Evolutionary conservation across 202 grass and related monocot genomes (phyloP), one percentile per base, ranked within the genome.

Genomic region (Hordeum pubiflorum): DNA sequence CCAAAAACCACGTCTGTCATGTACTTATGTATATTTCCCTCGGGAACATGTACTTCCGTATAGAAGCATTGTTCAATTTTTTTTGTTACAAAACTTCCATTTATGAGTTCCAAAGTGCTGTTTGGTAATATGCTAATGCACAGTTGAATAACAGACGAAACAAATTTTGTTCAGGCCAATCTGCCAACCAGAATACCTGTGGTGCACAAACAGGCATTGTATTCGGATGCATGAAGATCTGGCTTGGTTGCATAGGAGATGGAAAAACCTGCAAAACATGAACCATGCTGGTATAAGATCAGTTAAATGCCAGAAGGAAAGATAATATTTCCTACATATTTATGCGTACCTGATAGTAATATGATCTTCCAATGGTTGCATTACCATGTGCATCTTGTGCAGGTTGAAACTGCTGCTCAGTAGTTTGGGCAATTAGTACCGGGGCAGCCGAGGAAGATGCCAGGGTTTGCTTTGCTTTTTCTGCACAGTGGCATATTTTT

Each of bases 301-400:
- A 10, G 26, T 76, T 54, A 58, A 81, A 78, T 73, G 72, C 15
- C 39, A 79, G 57, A 87, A 81, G 43, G 7, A 87, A 76, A 68
- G 60, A 23, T 58, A 39, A 72, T 22, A 40, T 60, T 6, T 31
- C 15, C 63, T 76, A 38, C 24, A 40, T 32, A 78, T 69, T 69
- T 58, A n/a, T 69, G 33, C 77, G 72, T 91, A 94, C 89, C 92
- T 89, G 89, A 81, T 89, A 94, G 50, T 91, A 94, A 77, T 89
- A 81, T 56, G 86, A 87, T 52, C 87, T 87, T 36, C 86, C 89
- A 83, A 92, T 85, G 57, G 86, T 88, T 68, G 78, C 81, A 81
- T 87, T 85, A 69, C 54, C 84, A 71, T 81, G 84, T 43, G 63
- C 57, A 83, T 87, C 89, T 81, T 91, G 87, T 77, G 82, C 66